These are phyloP conservation scores for Emergomyces africanus DNA, from an alignment of 2,329 filamentous ascomycete species.

Conservation along the genomic window DNA sequence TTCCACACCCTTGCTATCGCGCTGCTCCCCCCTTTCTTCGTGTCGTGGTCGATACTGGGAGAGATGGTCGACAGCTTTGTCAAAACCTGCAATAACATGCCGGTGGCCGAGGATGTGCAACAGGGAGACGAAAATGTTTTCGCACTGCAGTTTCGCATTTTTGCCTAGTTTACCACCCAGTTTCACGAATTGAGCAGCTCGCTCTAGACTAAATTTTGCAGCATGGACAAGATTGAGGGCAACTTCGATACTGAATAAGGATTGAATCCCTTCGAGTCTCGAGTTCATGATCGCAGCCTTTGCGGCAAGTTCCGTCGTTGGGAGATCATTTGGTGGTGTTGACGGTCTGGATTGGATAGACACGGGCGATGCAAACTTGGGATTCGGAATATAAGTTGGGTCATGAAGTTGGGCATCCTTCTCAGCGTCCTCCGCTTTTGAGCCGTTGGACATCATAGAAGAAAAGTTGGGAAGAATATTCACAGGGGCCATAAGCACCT, in stretches of 20 bases:
- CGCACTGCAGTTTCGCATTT: conserved; percentile 78
- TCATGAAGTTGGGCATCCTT: conserved; percentile 14
- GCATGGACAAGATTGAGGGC: conserved; percentile 78
- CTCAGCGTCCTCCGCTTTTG: conserved; percentile 16
- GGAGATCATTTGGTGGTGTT: conserved; percentile 44
- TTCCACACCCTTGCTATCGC: conserved; percentile 58
- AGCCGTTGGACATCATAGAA: conserved; percentile 43
- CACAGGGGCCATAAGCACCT: conserved; percentile 98
- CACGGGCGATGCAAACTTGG: conserved; percentile 23
- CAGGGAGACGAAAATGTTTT: conserved; percentile 73
- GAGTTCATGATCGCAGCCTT: conserved; percentile 98
- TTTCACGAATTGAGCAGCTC: conserved; percentile 68
- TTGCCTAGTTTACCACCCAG: conserved; percentile 69
- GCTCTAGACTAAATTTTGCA: conserved; percentile 77
- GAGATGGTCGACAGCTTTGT: conserved; percentile 82
- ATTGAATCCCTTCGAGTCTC: conserved; percentile 84
- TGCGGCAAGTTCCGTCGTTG: conserved; percentile 81
- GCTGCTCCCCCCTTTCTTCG: conserved; percentile 50
- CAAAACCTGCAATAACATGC: conserved; percentile 87
- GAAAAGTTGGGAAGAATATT: conserved; percentile 67
- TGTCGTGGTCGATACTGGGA: conserved; percentile 76
- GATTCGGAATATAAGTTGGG: conserved; percentile 14
- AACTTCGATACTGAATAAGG: conserved; percentile 91
- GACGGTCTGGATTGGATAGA: conserved; percentile 16
- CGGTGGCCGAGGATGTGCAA: conserved; percentile 72